Percentiles rank a stretch among this genome's conserved stretches.
Evolutionary conservation across 129 eudicot species (phyloP).

Genomic region (Flaveria bidentis): DNA sequence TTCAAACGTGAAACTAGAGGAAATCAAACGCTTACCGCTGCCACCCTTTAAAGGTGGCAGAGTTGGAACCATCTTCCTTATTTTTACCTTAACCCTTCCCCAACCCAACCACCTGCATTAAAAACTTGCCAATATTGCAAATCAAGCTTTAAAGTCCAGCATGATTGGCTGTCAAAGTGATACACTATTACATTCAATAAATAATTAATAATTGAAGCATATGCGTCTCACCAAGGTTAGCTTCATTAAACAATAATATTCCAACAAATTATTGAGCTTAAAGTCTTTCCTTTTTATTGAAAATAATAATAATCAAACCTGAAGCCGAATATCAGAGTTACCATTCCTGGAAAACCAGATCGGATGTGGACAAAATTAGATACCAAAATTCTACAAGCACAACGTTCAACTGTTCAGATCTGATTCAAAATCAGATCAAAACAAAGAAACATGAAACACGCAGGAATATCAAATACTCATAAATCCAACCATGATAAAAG

Average conservation of each 20-base stretch:
- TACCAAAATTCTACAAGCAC: slow-evolving; percentile 2
- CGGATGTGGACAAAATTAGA: slow-evolving; percentile 11
- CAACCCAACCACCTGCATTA: neutral
- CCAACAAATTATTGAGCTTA: slow-evolving; percentile 6
- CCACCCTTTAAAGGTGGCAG: neutral
- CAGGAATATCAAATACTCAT: no score
- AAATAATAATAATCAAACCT: slow-evolving; percentile 5
- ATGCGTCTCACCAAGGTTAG: neutral
- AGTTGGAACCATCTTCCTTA: slow-evolving; percentile 5
- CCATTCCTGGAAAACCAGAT: slow-evolving; percentile 17
- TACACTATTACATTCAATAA: slow-evolving; percentile 15
- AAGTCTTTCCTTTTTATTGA: neutral
- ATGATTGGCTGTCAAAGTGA: slow-evolving; percentile 3
- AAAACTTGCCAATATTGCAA: neutral
- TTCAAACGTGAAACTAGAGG: neutral
- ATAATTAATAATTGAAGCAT: neutral
- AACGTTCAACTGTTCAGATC: slow-evolving; percentile 19
- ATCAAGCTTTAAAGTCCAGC: neutral
- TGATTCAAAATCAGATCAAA: slow-evolving; percentile 21
- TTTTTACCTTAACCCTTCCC: neutral
- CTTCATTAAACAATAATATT: slow-evolving; percentile 4
- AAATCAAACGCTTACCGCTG: neutral
- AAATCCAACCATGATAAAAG: no score
- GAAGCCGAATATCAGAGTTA: neutral
- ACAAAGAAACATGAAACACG: neutral